Evolutionary conservation across 148 eudicot species (phyloP), one percentile per base, ranked within the genome.

Genomic region (Pharnaceum exiguum): DNA sequence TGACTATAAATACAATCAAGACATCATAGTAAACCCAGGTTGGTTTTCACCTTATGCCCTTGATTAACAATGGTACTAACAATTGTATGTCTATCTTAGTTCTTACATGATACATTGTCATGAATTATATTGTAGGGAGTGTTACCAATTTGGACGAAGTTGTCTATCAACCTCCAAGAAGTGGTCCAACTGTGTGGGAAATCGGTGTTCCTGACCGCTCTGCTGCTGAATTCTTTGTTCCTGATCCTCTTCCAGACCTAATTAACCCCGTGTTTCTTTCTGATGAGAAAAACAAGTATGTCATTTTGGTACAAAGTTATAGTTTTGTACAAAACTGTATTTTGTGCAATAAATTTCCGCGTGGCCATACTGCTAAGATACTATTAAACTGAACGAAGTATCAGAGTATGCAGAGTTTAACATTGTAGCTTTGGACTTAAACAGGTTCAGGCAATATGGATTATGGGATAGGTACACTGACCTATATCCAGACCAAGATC

Each of bases 361-460:
- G n/a, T n/a, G n/a, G n/a, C n/a, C n/a, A n/a, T n/a, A n/a, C n/a
- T n/a, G n/a, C n/a, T n/a, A n/a, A n/a, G n/a, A n/a, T n/a, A n/a
- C n/a, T n/a, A 18, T 2, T 42, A 16, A 4, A 13, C 21, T 10
- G 1, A 42, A 42, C 22, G 7, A 42, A 15, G 5, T 42, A 43
- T 43, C 23, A 17, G 22, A 17, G 1, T 16, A 19, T 4, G 55
- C 7, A 2, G 21, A 15, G 5, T 18, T n/a, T 5, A 29, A 66
- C 13, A 12, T 24, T 53, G 25, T 21, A 24, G 30, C 10, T 46
- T 16, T 28, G 33, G 29, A 52, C 10, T 21, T 17, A 26, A 57
- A 55, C 75, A 86, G 86, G 76, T 86, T 71, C 55, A 83, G 87
- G 63, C 89, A 86, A 44, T 86, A 83, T 52, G 89, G 87, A 2